Evolutionary conservation across 108 stramenopile genomes (phyloP).

Genomic region (Fragilaria crotonensis): DNA sequence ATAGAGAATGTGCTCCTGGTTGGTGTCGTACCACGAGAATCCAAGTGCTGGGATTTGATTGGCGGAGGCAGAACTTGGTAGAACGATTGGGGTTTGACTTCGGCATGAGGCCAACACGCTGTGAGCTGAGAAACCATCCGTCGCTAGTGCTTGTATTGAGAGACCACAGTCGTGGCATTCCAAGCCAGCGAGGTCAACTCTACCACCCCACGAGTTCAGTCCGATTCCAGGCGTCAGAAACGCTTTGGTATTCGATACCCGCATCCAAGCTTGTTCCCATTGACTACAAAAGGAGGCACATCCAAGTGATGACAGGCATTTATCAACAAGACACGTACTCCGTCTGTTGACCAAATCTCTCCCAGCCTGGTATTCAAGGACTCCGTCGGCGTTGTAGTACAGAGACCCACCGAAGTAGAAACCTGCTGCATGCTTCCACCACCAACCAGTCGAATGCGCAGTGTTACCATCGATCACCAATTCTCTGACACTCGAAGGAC

Average conservation of each 20-base stretch:
- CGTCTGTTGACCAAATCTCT: slow-evolving; percentile 2
- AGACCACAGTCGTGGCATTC: slow-evolving; percentile 25
- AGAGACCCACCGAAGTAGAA: slow-evolving; percentile 35
- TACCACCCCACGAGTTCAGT: slow-evolving; percentile 20
- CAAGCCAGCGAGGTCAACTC: slow-evolving; percentile 15
- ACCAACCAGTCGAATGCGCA: slow-evolving; percentile 31
- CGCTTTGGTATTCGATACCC: slow-evolving; percentile 19
- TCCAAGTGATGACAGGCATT: neutral
- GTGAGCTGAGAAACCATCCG: slow-evolving; percentile 25
- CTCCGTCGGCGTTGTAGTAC: slow-evolving; percentile 18
- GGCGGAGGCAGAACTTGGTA: neutral
- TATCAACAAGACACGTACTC: slow-evolving; percentile 13
- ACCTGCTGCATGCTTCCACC: slow-evolving; percentile 21
- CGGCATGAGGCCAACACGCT: slow-evolving; percentile 20
- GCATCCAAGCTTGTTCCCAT: neutral
- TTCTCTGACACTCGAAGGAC: slow-evolving; percentile 4
- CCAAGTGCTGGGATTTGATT: slow-evolving; percentile 10
- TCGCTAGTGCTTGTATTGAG: slow-evolving; percentile 22
- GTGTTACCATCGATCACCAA: slow-evolving; percentile 26
- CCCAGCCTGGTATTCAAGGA: slow-evolving; percentile 26
- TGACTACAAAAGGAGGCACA: neutral
- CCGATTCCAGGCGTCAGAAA: slow-evolving; percentile 13
- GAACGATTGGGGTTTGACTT: slow-evolving; percentile 9
- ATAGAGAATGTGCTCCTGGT: slow-evolving; percentile 29
- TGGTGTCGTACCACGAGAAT: slow-evolving; percentile 29